Base-by-base conservation (phyloP, 2,329 filamentous ascomycete species). In the Aspergillus melleus region DNA sequence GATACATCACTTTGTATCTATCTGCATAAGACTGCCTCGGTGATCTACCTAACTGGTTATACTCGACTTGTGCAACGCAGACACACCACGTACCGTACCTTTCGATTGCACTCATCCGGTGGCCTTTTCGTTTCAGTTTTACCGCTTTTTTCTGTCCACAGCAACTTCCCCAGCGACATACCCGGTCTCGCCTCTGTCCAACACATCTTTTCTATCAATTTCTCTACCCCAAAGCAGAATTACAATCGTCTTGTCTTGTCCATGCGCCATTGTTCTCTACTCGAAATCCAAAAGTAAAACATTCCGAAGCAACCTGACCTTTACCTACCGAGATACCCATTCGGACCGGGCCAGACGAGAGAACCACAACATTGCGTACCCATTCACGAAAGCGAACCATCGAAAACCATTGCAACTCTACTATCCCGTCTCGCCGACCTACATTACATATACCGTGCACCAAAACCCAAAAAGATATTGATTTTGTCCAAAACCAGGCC, bases 1-100 rank as follows among this genome's bases (percentile, higher is more conserved):
- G 53, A 55, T 55, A 55, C 44, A 55, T 22, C 49, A 30, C 19
- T 49, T 26, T 49, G 42, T 55, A 55, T 46, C 24, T 49, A 49
- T 49, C 36, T 49, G 36, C 49, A 55, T 49, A 55, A 44, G 44
- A 30, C 53, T 42, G 26, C 8, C 36, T 36, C 32, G 32, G 32
- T 8, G 36, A 42, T n/a, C 36, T 42, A 42, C 36, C 16, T 8
- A 3, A 12, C 36, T 39, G 36, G 24, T 4, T 6, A 39, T 16
- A 32, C 36, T 36, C 32, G 32, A 36, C 11, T 5, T 36, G 6
- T 36, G 4, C 32, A 6, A 14, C 32, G 16, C 36, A 42, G 36
- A n/a, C 36, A 39, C 10, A 36, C 32, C 32, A 36, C 32, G 14
- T n/a, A 16, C 14, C 14, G 6, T 16, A 42, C 36, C 16, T 39